Percentiles rank a stretch among this genome's conserved stretches.
phyloP scores from a whole-genome alignment of 768 basidiomycete species.

The Amanita subjunquillea region DNA sequence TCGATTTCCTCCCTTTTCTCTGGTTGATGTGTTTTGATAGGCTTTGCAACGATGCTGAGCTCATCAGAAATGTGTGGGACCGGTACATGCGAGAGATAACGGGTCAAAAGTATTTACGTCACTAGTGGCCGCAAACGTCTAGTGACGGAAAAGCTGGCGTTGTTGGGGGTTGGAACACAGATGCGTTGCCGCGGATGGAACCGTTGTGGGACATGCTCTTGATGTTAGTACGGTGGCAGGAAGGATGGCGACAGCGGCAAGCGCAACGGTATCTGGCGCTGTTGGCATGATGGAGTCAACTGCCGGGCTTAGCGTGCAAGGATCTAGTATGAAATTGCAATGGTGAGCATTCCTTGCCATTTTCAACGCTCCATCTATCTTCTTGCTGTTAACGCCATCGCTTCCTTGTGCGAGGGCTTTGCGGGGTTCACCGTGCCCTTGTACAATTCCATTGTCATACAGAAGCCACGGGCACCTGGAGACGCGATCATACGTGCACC shows the following conservation, averaged over 20 bases:
- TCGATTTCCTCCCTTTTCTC: background rate
- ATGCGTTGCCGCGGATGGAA: constrained; percentile 45
- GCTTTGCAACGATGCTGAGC: constrained; percentile 69
- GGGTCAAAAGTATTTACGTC: constrained; percentile 67
- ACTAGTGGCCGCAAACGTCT: constrained; percentile 80
- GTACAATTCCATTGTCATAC: constrained; percentile 63
- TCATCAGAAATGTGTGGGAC: constrained; percentile 72
- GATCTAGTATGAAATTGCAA: constrained; percentile 80
- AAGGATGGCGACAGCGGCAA: constrained; percentile 76
- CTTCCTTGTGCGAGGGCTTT: constrained; percentile 81
- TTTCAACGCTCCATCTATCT: constrained; percentile 54
- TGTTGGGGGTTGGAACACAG: constrained; percentile 72
- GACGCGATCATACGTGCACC: constrained; percentile 62
- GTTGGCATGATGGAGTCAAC: constrained; percentile 76
- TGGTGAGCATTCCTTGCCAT: constrained; percentile 43
- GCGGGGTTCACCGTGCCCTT: constrained; percentile 63
- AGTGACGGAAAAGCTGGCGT: constrained; percentile 77
- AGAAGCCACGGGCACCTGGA: constrained; percentile 51
- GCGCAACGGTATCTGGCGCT: constrained; percentile 74
- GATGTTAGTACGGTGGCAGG: constrained; percentile 67
- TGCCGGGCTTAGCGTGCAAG: constrained; percentile 60
- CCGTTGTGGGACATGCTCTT: constrained; percentile 39
- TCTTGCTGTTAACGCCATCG: constrained; percentile 79
- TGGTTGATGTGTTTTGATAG: constrained; percentile 20
- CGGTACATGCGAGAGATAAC: constrained; percentile 51